These are phyloP conservation scores for Prunus salicina DNA, from an alignment of 306 rosid genomes.

Conservation along the genomic window DNA sequence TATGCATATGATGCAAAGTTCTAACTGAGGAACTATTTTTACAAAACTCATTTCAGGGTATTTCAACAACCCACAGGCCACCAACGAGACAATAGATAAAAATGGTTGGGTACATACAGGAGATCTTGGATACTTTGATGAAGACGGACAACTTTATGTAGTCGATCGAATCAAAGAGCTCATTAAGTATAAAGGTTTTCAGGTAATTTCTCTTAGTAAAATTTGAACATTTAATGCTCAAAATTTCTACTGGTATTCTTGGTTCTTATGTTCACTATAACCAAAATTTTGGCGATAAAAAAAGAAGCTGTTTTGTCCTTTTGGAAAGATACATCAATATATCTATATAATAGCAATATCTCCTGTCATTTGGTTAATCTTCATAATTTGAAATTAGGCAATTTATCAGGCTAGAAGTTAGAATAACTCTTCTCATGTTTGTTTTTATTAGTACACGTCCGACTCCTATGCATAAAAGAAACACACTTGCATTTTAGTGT, in stretches of 20 bases:
- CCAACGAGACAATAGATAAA: slow-evolving; percentile 63
- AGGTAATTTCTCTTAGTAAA: slow-evolving; percentile 33
- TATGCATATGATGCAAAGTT: no score
- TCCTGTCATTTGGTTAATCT: not conserved
- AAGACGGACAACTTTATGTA: slow-evolving; percentile 67
- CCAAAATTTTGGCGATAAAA: not conserved
- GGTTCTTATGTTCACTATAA: not conserved
- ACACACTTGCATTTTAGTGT: not conserved
- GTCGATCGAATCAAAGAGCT: slow-evolving; percentile 95
- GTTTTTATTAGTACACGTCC: not conserved
- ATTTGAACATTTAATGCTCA: not conserved
- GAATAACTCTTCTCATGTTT: not conserved
- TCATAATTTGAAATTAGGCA: no score
- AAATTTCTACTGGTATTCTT: not conserved
- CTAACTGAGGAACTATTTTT: not conserved
- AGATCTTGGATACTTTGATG: slow-evolving; percentile 93
- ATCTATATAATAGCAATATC: not conserved
- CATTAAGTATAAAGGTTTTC: slow-evolving; percentile 91
- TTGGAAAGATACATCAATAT: not conserved
- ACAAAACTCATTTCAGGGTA: slow-evolving; percentile 57
- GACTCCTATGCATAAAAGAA: no score
- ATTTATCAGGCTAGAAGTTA: not conserved
- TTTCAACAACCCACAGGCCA: slow-evolving; percentile 75
- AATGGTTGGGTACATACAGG: slow-evolving; percentile 93
- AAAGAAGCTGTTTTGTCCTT: not conserved